phyloP scores from a whole-genome alignment of 2,329 filamentous ascomycete species.

The Ilyonectria robusta region DNA sequence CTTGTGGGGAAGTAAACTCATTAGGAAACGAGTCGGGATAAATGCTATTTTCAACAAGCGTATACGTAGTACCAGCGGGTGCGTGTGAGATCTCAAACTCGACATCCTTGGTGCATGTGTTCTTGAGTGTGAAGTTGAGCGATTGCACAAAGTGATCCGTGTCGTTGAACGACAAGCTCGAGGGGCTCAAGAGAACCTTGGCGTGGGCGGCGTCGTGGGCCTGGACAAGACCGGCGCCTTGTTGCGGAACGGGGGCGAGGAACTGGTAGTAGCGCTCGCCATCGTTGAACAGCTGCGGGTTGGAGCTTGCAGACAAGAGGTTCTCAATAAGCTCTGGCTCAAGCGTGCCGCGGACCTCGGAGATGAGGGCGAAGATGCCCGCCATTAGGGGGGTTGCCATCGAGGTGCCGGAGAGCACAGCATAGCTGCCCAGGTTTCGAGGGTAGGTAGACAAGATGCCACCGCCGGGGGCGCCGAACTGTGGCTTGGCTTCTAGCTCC shows the following conservation, averaged over 20 bases:
- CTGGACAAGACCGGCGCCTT: conserved; percentile 73
- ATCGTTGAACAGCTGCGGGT: conserved; percentile 65
- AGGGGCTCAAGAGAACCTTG: conserved; percentile 66
- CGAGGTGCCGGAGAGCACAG: conserved; percentile 69
- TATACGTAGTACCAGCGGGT: conserved; percentile 68
- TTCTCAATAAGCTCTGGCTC: conserved; percentile 66
- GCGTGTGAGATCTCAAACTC: conserved; percentile 67
- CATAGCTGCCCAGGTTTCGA: conserved; percentile 61
- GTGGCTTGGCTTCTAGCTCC: conserved; percentile 70
- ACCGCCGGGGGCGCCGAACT: conserved; percentile 69
- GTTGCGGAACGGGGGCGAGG: conserved; percentile 71
- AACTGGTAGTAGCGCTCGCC: conserved; percentile 53
- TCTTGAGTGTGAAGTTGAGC: conserved; percentile 69
- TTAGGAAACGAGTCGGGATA: conserved; percentile 62
- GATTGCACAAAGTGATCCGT: conserved; percentile 67
- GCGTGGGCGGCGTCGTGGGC: conserved; percentile 71
- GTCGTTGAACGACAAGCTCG: conserved; percentile 76
- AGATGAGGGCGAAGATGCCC: conserved; percentile 68
- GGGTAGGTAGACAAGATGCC: conserved; percentile 72
- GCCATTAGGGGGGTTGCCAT: conserved; percentile 73
- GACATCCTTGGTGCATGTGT: conserved; percentile 63
- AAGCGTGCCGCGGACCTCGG: conserved; percentile 64
- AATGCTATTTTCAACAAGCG: conserved; percentile 53
- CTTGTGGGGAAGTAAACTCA: conserved; percentile 57
- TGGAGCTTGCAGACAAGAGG: conserved; percentile 64